These are phyloP conservation scores for Cotoneaster glaucophyllus DNA, from an alignment of 306 rosid species.

Conservation along the genomic window DNA sequence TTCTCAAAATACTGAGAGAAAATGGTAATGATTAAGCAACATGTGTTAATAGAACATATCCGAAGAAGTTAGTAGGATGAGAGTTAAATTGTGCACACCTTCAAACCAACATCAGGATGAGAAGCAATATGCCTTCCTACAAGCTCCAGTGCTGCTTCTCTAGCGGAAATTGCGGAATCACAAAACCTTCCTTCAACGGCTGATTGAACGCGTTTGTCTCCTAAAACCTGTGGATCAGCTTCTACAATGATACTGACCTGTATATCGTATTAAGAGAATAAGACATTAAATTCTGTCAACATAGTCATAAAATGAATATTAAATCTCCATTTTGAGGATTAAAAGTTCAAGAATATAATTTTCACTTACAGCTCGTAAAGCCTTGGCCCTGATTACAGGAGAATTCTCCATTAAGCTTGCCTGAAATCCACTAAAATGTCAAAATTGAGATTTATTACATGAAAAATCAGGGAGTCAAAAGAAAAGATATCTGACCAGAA, in stretches of 20 bases:
- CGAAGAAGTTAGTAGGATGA: slow-evolving; percentile 11
- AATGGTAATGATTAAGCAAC: not conserved
- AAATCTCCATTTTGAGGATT: slow-evolving; percentile 16
- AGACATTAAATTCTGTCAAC: not conserved
- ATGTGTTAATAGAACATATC: not conserved
- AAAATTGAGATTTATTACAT: slow-evolving; percentile 14
- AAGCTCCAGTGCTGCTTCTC: slow-evolving; percentile 99
- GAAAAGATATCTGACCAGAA: slow-evolving; percentile 68
- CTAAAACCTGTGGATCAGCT: slow-evolving; percentile 96
- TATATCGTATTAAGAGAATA: slow-evolving; percentile 18
- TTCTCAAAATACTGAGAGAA: slow-evolving; percentile 83
- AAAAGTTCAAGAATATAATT: not conserved
- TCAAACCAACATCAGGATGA: slow-evolving; percentile 96
- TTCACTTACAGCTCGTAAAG: slow-evolving; percentile 78
- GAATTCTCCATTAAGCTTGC: slow-evolving; percentile 85
- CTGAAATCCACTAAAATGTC: slow-evolving; percentile 33
- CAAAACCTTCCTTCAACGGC: slow-evolving; percentile 98
- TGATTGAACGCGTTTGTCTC: slow-evolving; percentile 73
- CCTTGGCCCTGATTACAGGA: slow-evolving; percentile 90
- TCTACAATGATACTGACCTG: slow-evolving; percentile 99
- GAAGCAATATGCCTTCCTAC: slow-evolving; percentile 99
- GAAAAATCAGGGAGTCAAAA: slow-evolving; percentile 12
- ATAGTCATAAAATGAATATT: slow-evolving; percentile 3
- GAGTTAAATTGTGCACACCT: slow-evolving; percentile 46
- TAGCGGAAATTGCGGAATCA: slow-evolving; percentile 88